These are phyloP conservation scores for Nakaseomyces uthaithaninus DNA, from an alignment of 1,139 yeast genomes.

Conservation along the genomic window DNA sequence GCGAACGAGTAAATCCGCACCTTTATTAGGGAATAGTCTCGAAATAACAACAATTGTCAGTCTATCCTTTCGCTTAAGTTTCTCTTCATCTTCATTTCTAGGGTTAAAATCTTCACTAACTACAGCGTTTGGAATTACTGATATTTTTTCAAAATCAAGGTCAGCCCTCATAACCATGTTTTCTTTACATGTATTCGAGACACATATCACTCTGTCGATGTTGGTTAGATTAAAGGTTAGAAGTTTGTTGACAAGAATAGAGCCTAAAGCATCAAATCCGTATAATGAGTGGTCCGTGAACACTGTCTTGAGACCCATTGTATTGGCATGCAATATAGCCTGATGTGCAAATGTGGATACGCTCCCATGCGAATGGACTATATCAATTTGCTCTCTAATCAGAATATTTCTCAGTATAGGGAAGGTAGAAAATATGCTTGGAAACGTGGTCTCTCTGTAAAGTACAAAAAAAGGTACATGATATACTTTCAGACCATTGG, in stretches of 20 bases:
- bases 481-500: constrained; percentile 89
- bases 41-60: constrained; percentile 89
- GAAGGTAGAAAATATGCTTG: constrained; percentile 81
- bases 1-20: constrained; percentile 81
- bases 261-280: constrained; percentile 83
- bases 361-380: constrained; percentile 94
- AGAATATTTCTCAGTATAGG: constrained; percentile 80
- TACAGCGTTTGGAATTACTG: constrained; percentile 96
- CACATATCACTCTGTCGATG: constrained; percentile 89
- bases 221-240: constrained; percentile 78
- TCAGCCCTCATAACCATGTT: constrained; percentile 86
- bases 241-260: constrained; percentile 79
- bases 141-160: constrained; percentile 65
- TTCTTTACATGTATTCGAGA: constrained; percentile 93
- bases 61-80: constrained; percentile 15
- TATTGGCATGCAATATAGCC: constrained; percentile 79
- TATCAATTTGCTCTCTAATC: constrained; percentile 74
- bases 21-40: constrained; percentile 89
- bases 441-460: constrained; percentile 77
- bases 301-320: constrained; percentile 87
- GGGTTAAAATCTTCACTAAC: constrained; percentile 78
- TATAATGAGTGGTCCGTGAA: constrained; percentile 94
- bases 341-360: constrained; percentile 82
- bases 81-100: constrained; percentile 12
- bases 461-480: constrained; percentile 77